phyloP scores from a whole-genome alignment of 345 rosid genomes.

The Syzygium grande region DNA sequence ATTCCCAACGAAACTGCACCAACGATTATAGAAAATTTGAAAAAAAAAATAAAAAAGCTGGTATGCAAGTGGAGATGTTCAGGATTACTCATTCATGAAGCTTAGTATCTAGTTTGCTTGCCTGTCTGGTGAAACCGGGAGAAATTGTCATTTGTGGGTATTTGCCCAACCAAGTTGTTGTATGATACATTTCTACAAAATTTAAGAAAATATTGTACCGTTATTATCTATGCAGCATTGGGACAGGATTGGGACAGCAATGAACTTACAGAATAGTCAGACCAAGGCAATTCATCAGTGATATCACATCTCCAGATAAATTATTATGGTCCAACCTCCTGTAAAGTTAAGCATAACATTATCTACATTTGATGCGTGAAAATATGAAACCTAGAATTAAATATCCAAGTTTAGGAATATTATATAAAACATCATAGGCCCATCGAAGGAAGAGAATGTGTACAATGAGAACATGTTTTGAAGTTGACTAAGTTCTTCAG shows the following conservation, averaged over 20 bases:
- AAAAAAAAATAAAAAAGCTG: not conserved
- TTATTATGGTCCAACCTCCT: constrained; percentile 79
- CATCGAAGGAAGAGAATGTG: constrained; percentile 6
- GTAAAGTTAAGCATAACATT: constrained; percentile 12
- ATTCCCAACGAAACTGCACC: constrained; percentile 73
- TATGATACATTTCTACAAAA: constrained; percentile 69
- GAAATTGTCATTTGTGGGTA: constrained; percentile 74
- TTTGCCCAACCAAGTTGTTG: constrained; percentile 66
- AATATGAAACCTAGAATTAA: not conserved
- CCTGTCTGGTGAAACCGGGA: constrained; percentile 76
- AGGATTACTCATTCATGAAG: not conserved
- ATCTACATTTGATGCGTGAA: not conserved
- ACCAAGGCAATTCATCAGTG: constrained; percentile 66
- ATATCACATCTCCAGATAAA: constrained; percentile 67
- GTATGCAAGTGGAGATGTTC: not conserved
- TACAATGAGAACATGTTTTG: constrained; percentile 64
- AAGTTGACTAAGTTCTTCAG: constrained; percentile 74
- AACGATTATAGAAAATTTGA: not conserved
- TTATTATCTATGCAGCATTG: not conserved
- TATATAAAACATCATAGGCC: not conserved
- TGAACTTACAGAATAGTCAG: constrained; percentile 55
- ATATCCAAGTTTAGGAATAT: not conserved
- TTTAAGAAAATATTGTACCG: not conserved
- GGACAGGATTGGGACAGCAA: not conserved
- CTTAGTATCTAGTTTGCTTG: not conserved